These are phyloP conservation scores for Coemansia sp. DNA, from an alignment of 192 early-diverging fungal species.

Conservation along the genomic window DNA sequence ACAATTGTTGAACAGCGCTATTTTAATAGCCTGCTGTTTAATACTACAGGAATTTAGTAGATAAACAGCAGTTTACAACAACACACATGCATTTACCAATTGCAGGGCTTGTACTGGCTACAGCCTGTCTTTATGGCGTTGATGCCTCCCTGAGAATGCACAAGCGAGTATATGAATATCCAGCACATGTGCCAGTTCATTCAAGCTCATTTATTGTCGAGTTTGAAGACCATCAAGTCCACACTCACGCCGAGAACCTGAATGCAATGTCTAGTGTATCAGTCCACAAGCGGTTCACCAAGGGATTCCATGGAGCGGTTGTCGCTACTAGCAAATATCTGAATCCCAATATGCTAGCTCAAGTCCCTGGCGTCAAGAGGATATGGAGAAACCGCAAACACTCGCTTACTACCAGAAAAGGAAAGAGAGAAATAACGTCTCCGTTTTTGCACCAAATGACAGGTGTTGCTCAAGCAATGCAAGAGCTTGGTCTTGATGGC, in stretches of 20 bases:
- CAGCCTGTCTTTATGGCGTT: neutral
- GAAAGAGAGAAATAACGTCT: neutral
- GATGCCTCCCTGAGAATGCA: neutral
- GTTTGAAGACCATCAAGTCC: constrained; percentile 16
- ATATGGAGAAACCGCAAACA: constrained; percentile 22
- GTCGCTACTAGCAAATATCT: constrained; percentile 14
- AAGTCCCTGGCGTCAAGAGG: constrained; percentile 11
- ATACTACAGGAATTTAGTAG: neutral
- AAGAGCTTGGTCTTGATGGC: constrained; percentile 59
- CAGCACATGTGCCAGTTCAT: constrained; percentile 5
- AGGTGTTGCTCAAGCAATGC: constrained; percentile 56
- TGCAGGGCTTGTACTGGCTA: neutral
- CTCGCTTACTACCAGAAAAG: neutral
- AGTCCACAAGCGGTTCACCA: constrained; percentile 15
- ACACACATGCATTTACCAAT: neutral
- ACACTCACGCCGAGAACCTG: neutral
- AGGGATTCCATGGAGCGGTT: constrained; percentile 16
- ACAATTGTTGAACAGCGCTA: neutral
- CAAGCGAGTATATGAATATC: constrained; percentile 1
- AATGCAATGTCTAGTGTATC: constrained; percentile 6
- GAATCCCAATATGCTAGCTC: neutral
- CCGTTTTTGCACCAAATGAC: constrained; percentile 49
- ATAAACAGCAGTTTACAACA: neutral
- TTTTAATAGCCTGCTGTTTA: neutral
- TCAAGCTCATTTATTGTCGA: constrained; percentile 29